Base-by-base conservation (phyloP, 2,329 filamentous ascomycete species). In the Epichloe uncinata region DNA sequence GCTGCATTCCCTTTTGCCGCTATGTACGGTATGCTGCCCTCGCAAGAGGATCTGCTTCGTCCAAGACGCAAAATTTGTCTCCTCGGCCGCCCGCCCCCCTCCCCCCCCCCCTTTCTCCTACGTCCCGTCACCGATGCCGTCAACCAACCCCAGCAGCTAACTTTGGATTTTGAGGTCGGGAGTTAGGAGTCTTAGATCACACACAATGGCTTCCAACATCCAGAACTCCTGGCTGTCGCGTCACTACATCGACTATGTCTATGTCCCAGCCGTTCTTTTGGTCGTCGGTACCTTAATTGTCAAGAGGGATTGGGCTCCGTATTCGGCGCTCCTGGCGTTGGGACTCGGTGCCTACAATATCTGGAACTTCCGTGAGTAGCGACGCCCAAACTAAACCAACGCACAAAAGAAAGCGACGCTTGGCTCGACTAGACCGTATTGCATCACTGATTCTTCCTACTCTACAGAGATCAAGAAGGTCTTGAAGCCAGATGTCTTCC, bases 401-500 rank as follows among this genome's bases (percentile, higher is more conserved):
- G n/a, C 16, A 26, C 16, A n/a, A 22, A 8, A 36, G n/a, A 48
- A 18, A 20, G 22, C 35, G 20, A 40, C 30, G 15, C 43, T 44
- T 43, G 26, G 18, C 42, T 45, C 40, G 13, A 40, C 35, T 37
- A 18, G 37, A 42, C 42, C 42, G 38, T 52, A 53, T 18, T 8
- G 57, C 56, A 57, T 45, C 49, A 33, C 42, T 34, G 34, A 48
- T 40, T 20, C 2, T 44, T 40, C 16, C 18, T 35, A 20, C 41
- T 41, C 20, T 51, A 30, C 66, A 89, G 87, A 82, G 65, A 75
- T 82, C 55, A 81, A 84, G 67, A 89, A 87, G 69, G 83, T 93
- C 56, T 79, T 98, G 59, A 91, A 91, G 72, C 88, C 90, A 34
- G 81, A 83, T 58, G 76, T 77, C 47, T 96, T 95, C 78, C 89